Base-by-base conservation (phyloP, 139 green algal species). In the Coelastrella sp. region DNA sequence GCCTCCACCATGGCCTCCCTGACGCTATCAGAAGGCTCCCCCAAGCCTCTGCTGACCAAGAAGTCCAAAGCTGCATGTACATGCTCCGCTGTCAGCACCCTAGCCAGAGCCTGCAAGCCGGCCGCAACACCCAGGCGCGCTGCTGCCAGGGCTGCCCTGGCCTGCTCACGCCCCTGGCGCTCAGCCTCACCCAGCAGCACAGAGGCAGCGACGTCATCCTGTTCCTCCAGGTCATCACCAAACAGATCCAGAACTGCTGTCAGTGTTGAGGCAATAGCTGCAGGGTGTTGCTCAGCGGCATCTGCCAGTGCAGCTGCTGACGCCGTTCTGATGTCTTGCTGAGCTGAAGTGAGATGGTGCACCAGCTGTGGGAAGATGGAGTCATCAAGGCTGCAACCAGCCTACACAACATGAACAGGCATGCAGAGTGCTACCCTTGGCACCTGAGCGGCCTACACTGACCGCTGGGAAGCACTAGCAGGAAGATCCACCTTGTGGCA, bases 41-140 rank as follows among this genome's bases (percentile, higher is more conserved):
- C 94, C 86, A 99, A 95, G 7, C 97, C 97, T 25, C 89, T 91
- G 4, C 86, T 88, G 56, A 99, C 94, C 61, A 99, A 94, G 91
- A 99, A 99, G 65, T 98, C 95, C 20, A 98, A 91, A 1, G 94
- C 92, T 0, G 75, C 8, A 35, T 89, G 80, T 24, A 99, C 93
- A 60, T 98, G 89, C 8, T 60, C 90, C 3, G 89, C 58, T 7
- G 78, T 87, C 68, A 99, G 90, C 63, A 91, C 78, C 1, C 84
- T 61, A 0, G 95, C 94, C 25, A 95, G 78, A 10, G 93, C 92
- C 25, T 89, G 68, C 12, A 99, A 94, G 9, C 94, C 95, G 4
- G 92, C 82, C 6, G 96, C 98, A n/a, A 88, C 84, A 60, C 84
- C 84, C 7, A n/a, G 49, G 20, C 84, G 84, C 27, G 66, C 24